These are phyloP conservation scores for Syzygium aqueum DNA, from an alignment of 345 rosid genomes.

Conservation along the genomic window DNA sequence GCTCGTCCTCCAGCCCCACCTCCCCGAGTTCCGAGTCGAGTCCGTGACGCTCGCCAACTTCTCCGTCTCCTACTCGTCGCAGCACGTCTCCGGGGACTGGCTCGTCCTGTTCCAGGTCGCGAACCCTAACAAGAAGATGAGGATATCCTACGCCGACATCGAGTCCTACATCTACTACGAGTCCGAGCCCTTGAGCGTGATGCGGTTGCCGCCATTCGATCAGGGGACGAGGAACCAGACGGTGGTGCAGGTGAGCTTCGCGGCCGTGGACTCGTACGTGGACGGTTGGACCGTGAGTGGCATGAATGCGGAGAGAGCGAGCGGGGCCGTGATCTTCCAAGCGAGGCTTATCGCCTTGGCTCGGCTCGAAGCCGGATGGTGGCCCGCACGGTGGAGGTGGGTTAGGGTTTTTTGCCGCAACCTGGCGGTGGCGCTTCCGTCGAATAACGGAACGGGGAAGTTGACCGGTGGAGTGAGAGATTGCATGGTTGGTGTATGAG, in stretches of 20 bases:
- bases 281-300: constrained; percentile 6
- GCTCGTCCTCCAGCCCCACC: constrained; percentile 57
- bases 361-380: constrained; percentile 34
- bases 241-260: constrained; percentile 15
- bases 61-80: constrained; percentile 26
- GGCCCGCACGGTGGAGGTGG: constrained; percentile 31
- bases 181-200: constrained; percentile 17
- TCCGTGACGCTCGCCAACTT: constrained; percentile 54
- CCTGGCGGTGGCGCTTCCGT: constrained; percentile 26
- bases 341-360: constrained; percentile 30
- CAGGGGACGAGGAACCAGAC: constrained; percentile 38
- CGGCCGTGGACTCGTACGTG: constrained; percentile 31
- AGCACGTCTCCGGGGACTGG: constrained; percentile 43
- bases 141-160: constrained; percentile 27
- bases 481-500: constrained; percentile 29
- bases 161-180: constrained; percentile 9
- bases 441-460: constrained; percentile 40
- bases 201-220: constrained; percentile 41
- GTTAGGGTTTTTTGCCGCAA: constrained; percentile 35
- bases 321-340: constrained; percentile 34
- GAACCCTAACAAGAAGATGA: constrained; percentile 71
- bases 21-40: constrained; percentile 35
- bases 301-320: constrained; percentile 26
- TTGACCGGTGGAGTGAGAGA: constrained; percentile 32
- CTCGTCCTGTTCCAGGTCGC: constrained; percentile 28